A percentile compares a stretch with the other conserved stretches of the same genome.
These are phyloP conservation scores for Linanthus parryae DNA, from an alignment of 148 eudicot species.

Conservation along the genomic window DNA sequence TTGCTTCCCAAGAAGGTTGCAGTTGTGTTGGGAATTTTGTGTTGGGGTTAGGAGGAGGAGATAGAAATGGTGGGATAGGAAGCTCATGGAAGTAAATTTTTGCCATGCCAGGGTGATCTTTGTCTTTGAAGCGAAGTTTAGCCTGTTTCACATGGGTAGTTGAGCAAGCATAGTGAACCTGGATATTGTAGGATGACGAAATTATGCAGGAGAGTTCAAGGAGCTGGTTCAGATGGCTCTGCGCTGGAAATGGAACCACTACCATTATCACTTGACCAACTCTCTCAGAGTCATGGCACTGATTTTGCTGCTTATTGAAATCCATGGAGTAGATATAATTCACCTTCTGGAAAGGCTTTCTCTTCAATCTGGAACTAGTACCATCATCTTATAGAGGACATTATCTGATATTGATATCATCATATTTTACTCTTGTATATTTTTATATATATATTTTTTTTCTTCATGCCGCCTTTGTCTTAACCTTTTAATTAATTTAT, in stretches of 20 bases:
- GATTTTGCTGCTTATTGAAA: no score
- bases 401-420: no score
- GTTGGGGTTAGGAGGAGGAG: constrained; percentile 6
- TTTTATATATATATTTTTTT: no score
- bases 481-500: no score
- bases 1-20: constrained; percentile 6
- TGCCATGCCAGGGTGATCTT: constrained; percentile 1
- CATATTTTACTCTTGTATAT: no score
- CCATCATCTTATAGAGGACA: no score
- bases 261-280: constrained; percentile 26
- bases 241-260: constrained; percentile 28
- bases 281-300: no score
- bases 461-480: no score
- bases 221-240: constrained; percentile 38
- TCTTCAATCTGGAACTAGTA: no score
- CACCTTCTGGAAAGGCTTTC: no score
- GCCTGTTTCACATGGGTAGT: constrained; percentile 29
- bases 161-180: constrained; percentile 27
- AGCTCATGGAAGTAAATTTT: constrained; percentile 14
- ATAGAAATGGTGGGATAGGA: background rate
- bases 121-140: constrained; percentile 18
- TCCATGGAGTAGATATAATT: no score
- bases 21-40: constrained; percentile 12
- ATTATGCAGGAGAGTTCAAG: constrained; percentile 30
- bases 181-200: constrained; percentile 19